phyloP scores from a whole-genome alignment of 176 grass and related monocot species.

The Melocanna baccifera region DNA sequence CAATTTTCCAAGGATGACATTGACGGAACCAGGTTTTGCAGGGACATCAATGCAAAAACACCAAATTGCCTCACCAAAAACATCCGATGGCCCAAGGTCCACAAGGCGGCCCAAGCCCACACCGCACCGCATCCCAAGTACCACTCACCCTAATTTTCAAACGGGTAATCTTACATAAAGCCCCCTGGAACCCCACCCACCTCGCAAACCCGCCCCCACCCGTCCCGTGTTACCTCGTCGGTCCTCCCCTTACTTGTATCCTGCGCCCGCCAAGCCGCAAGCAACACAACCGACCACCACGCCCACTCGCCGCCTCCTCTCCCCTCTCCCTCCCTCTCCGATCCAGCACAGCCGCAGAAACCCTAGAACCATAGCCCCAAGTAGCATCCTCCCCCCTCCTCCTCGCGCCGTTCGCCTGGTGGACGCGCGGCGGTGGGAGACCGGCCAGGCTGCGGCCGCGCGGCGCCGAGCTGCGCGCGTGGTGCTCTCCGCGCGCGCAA shows the following conservation, averaged over 20 bases:
- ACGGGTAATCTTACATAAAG: not conserved
- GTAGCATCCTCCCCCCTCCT: not conserved
- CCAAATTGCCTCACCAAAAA: not conserved
- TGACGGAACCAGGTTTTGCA: not conserved
- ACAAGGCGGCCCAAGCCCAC: not conserved
- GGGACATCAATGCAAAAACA: too few species aligned
- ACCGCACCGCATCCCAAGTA: not conserved
- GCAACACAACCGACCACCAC: constrained; percentile 23
- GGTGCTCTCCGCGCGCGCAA: not conserved
- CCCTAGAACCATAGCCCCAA: not conserved
- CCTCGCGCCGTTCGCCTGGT: not conserved
- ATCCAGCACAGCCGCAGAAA: not conserved
- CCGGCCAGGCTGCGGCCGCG: not conserved
- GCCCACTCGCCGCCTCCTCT: not conserved
- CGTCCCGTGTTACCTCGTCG: not conserved
- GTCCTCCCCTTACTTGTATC: constrained; percentile 21
- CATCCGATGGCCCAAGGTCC: not conserved
- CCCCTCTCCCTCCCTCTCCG: not conserved
- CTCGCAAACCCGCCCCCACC: not conserved
- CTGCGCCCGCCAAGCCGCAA: constrained; percentile 45
- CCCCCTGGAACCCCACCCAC: constrained; percentile 23
- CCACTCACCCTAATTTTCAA: constrained; percentile 47
- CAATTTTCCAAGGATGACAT: not conserved
- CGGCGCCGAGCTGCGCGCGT: not conserved
- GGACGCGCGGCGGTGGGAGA: not conserved